Conservation (phyloP, 2,329 filamentous ascomycete genomes). For the Stagonosporopsis chrysanthemi region DNA sequence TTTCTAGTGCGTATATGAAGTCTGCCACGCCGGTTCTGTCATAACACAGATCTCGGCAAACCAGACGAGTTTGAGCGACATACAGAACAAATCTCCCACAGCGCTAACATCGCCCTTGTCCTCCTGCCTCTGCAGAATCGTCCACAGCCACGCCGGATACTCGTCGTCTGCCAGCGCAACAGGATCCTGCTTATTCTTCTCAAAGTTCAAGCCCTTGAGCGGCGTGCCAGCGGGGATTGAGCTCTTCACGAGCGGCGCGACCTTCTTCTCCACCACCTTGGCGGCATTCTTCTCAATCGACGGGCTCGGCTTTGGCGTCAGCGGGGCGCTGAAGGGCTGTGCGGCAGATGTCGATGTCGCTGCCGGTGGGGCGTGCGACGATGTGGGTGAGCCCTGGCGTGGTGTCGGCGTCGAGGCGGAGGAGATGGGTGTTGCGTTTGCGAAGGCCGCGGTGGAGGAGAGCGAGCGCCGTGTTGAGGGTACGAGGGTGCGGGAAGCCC, state of each 20-base stretch:
- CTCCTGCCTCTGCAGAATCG: constrained; percentile 68
- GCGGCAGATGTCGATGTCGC: constrained; percentile 56
- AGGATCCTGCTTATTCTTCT: constrained; percentile 76
- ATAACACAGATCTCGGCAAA: not conserved
- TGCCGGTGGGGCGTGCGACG: constrained; percentile 39
- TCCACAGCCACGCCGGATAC: constrained; percentile 85
- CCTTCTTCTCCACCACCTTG: constrained; percentile 39
- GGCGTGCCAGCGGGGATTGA: constrained; percentile 72
- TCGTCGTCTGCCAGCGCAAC: constrained; percentile 76
- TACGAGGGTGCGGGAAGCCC: constrained; percentile 37
- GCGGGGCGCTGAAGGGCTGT: constrained; percentile 55
- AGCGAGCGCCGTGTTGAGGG: constrained; percentile 35
- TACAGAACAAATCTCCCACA: constrained; percentile 81
- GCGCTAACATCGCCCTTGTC: constrained; percentile 61
- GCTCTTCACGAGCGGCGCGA: constrained; percentile 44
- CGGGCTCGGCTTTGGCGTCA: constrained; percentile 37
- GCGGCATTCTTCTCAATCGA: constrained; percentile 34
- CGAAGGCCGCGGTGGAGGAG: constrained; percentile 31
- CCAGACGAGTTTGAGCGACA: constrained; percentile 48
- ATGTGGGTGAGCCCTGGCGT: constrained; percentile 37
- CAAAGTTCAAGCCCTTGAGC: constrained; percentile 77
- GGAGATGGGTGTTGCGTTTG: constrained; percentile 38
- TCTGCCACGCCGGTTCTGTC: not conserved
- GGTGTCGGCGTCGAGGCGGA: constrained; percentile 36
- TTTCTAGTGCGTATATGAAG: not conserved